Base-by-base conservation (phyloP, 169 alveolate genomes). In the Plasmodium knowlesi region DNA sequence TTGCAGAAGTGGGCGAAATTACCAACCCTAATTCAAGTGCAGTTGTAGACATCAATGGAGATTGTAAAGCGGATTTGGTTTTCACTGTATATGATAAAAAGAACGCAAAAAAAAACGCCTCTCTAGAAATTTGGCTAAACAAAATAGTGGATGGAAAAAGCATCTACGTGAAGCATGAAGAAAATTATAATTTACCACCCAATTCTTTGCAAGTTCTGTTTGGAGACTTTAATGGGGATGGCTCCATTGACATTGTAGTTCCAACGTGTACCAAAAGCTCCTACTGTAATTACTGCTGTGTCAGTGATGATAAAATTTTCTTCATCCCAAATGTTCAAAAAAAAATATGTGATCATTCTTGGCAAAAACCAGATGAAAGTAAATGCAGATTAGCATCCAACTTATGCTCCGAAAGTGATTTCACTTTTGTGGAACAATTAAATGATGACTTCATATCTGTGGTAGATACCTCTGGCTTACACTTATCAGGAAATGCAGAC, bases 21-120 rank as follows among this genome's bases (percentile, higher is more conserved):
- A 96, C 94, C 19, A 86, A 92, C 39, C 98, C 97, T 39, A 98
- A 97, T 86, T 96, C 98, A 10, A 95, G 97, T 19, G 98, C 98
- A 16, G 95, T 97, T 73, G 97, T 97, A 57, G 98, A 97, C 90
- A 94, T 97, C 84, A 95, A 97, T 79, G 98, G 98, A 8, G 98
- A 97, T 83, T 96, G 98, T 81, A 97, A 98, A 78, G 91, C 98
- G 1, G 98, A 97, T 85, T 89, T 97, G 71, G 97, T 97, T 1
- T 96, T 97, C 50, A 95, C 95, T 39, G 95, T 96, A 10, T 83
- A 94, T 57, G 57, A 95, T 84, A 95, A 92, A 54, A 61, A 83
- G 6, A 46, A 84, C 39, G 25, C 54, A 57, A 86, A 83, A 41
- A 67, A 67, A 67, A 81, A 46, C 6, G 3, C 73, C 8, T 57